These are phyloP conservation scores for Albizia julibrissin DNA, from an alignment of 306 rosid genomes.

Conservation along the genomic window DNA sequence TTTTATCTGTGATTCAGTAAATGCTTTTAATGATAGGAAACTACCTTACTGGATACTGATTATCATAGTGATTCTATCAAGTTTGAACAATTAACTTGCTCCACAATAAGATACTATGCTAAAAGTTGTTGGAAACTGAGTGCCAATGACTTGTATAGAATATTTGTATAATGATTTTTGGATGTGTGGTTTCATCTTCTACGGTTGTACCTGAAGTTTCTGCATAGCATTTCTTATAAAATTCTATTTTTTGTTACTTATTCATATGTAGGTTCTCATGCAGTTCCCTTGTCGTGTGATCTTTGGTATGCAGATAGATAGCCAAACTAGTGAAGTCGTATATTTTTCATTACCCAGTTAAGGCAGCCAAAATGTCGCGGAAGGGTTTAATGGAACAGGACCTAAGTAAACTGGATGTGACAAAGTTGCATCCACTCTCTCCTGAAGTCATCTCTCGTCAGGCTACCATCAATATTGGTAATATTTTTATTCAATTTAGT, in stretches of 20 bases:
- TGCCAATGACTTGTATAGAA: conserved; percentile 4
- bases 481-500: neutral
- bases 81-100: conserved; percentile 18
- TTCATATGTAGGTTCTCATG: neutral
- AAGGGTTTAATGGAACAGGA: conserved; percentile 3
- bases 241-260: neutral
- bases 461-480: conserved; percentile 90
- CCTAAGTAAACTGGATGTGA: neutral
- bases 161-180: neutral
- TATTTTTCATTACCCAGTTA: neutral
- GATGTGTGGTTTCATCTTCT: conserved; percentile 2
- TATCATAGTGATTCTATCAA: conserved; percentile 4
- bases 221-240: neutral
- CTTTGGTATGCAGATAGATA: conserved; percentile 7
- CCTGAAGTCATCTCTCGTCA: conserved; percentile 7
- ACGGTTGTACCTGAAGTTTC: neutral
- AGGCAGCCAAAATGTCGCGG: neutral
- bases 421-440: neutral
- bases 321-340: neutral
- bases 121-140: conserved; percentile 7
- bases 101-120: neutral
- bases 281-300: conserved; percentile 1
- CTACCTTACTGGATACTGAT: neutral
- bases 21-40: neutral
- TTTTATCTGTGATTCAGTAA: neutral